A percentile compares a stretch with the other conserved stretches of the same genome.
phyloP scores from a whole-genome alignment of 768 basidiomycete genomes.

The Termitomyces titanicus region DNA sequence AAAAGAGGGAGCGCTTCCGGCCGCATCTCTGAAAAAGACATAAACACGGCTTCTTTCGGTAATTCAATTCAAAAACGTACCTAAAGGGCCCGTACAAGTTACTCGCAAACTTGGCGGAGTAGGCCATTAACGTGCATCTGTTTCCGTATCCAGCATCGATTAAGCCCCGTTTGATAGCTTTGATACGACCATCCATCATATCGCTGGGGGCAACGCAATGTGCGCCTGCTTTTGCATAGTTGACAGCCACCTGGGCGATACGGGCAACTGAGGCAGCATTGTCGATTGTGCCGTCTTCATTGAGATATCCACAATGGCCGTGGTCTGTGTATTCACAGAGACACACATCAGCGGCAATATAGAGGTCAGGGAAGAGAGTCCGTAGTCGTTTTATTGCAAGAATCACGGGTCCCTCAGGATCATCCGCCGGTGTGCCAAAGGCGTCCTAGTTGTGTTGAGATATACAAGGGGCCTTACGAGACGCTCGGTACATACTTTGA shows the following conservation, averaged over 20 bases:
- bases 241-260: constrained; percentile 88
- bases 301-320: constrained; percentile 88
- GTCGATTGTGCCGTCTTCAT: constrained; percentile 74
- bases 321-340: constrained; percentile 99
- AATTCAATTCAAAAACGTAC: constrained; percentile 30
- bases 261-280: constrained; percentile 77
- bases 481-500: constrained; percentile 49
- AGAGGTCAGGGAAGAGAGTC: constrained; percentile 73
- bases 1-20: constrained; percentile 91
- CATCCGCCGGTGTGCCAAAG: constrained; percentile 86
- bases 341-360: constrained; percentile 94
- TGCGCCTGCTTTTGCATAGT: constrained; percentile 92
- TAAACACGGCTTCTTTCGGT: neutral
- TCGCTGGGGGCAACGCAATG: constrained; percentile 98
- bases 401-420: constrained; percentile 88
- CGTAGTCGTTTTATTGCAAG: constrained; percentile 82
- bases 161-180: constrained; percentile 81
- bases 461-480: neutral
- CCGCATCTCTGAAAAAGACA: constrained; percentile 77
- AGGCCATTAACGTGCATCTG: constrained; percentile 90
- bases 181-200: constrained; percentile 98
- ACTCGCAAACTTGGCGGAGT: constrained; percentile 97
- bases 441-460: constrained; percentile 51
- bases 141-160: constrained; percentile 86
- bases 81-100: constrained; percentile 95